Evolutionary conservation across 1,139 yeast genomes (phyloP), one percentile per base, ranked within the genome.

Genomic region (Debaryomyces robertsiae): DNA sequence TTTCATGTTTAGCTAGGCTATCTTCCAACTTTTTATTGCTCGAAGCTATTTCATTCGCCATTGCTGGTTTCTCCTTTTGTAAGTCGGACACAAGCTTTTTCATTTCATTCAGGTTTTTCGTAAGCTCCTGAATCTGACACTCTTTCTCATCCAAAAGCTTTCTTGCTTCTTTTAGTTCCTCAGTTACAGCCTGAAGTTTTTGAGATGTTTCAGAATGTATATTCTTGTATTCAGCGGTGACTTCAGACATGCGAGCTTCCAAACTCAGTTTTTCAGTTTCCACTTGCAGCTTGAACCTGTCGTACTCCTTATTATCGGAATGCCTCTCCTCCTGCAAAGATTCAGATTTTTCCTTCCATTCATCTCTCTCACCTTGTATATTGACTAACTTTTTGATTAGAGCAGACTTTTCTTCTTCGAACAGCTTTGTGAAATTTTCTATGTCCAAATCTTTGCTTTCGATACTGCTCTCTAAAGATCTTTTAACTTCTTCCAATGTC

Each of bases 41-140:
- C 3, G 30, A 22, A 11, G 39, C 40, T 6, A 45, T 19, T 30
- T 46, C 46, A 10, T 41, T 41, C 31, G 45, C 43, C 23, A 46
- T 36, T 9, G 33, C 36, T 9, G 27, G 31, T 31, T 19, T 36
- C 15, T 40, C 33, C 14, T 31, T 23, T 14, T 19, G 19, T 11
- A 40, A 27, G 15, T 27, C 19, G 9, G 22, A 13, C 10, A 31
- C 16, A 14, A 14, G 19, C 6, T 11, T 18, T 27, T 31, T 31
- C 19, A 30, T 31, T 9, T 31, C 17, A 7, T 31, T 24, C 10
- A 37, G 27, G 2, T 35, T 25, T 9, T 11, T 10, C 6, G 14
- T 17, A 25, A 33, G 36, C 10, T 17, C 30, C 6, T 25, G 9
- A 11, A 33, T 18, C 11, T 33, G 16, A 15, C 23, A 15, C 14